Base-by-base conservation (phyloP, 2,329 filamentous ascomycete genomes). In the Paraphaeosphaeria minitans region DNA sequence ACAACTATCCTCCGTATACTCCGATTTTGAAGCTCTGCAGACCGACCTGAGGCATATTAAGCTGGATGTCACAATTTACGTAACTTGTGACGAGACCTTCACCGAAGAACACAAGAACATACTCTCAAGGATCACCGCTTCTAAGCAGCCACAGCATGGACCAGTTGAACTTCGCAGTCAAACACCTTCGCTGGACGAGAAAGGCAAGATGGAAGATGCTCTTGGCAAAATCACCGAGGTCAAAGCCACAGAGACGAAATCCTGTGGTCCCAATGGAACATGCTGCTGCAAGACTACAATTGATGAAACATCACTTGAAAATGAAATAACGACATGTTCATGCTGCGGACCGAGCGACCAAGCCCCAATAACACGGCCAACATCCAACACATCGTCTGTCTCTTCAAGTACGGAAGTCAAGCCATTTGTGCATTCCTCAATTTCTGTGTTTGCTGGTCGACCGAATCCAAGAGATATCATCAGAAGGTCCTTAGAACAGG, bases 401-500 rank as follows among this genome's bases (percentile, higher is more conserved):
- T 56, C 59, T 9, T 65, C 63, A 0, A 59, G 56, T 6, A 61
- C 48, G 13, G n/a, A 64, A 27, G 49, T 57, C n/a, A 64, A 57
- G 46, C 52, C 59, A 1, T 55, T 73, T 14, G 55, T 78, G 1
- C 76, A 74, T 60, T 75, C 71, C 42, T 68, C 64, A 53, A 68
- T 76, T 60, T 61, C 66, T 5, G 57, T 84, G 6, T 62, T 82
- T 45, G 76, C 80, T 2, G 85, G 85, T 10, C 80, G 87, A 4
- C 87, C 87, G 0, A 74, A 80, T 22, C 74, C 82, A 4, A 75
- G 76, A 19, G 78, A 76, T 16, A 79, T 88, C 55, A 84, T 89
- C 24, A 78, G 82, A 29, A 80, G 80, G 48, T 78, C 81, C 0
- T 77, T 89, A 0, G 86, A 89, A 70, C 77, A 81, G 48, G 86